Evolutionary conservation across 768 basidiomycete genomes (phyloP).

Genomic region (Crassisporium funariophilum): DNA sequence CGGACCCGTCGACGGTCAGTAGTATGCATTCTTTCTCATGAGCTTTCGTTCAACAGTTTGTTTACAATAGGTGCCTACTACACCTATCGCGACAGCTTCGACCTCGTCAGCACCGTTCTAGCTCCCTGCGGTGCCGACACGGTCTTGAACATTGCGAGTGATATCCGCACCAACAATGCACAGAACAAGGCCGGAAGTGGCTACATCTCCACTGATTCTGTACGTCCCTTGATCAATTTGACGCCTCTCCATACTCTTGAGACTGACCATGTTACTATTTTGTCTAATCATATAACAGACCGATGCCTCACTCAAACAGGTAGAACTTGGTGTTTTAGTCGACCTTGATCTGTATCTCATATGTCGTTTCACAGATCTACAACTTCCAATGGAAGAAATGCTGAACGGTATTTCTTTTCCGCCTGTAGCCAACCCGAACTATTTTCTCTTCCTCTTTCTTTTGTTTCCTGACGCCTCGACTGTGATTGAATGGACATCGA

Average conservation of each 20-base stretch:
- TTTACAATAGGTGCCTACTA: conserved; percentile 15
- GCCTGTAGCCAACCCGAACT: too few relatives aligned
- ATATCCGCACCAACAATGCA: conserved; percentile 16
- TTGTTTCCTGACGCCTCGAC: too few relatives aligned
- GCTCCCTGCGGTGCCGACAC: conserved; percentile 17
- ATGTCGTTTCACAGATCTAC: conserved; percentile 7
- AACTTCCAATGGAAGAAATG: conserved; percentile 17
- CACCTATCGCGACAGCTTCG: conserved; percentile 17
- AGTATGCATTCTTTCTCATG: neutral
- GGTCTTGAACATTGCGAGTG: conserved; percentile 20
- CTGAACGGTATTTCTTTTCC: too few relatives aligned
- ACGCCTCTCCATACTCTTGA: too few relatives aligned
- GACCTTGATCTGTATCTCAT: neutral
- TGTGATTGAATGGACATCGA: too few relatives aligned
- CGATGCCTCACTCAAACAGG: conserved; percentile 3
- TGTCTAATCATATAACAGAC: neutral
- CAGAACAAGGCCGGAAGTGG: conserved; percentile 14
- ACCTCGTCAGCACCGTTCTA: conserved; percentile 10
- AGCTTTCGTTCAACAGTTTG: too few relatives aligned
- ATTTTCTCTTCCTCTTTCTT: too few relatives aligned
- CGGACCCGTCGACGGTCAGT: conserved; percentile 15
- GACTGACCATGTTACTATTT: neutral
- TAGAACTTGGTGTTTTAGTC: conserved; percentile 1
- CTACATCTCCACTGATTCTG: conserved; percentile 15
- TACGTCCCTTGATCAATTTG: too few relatives aligned